Evolutionary conservation across 2,329 filamentous ascomycete species (phyloP), one percentile per base, ranked within the genome.

Genomic region (Epichloe brachyelytri): DNA sequence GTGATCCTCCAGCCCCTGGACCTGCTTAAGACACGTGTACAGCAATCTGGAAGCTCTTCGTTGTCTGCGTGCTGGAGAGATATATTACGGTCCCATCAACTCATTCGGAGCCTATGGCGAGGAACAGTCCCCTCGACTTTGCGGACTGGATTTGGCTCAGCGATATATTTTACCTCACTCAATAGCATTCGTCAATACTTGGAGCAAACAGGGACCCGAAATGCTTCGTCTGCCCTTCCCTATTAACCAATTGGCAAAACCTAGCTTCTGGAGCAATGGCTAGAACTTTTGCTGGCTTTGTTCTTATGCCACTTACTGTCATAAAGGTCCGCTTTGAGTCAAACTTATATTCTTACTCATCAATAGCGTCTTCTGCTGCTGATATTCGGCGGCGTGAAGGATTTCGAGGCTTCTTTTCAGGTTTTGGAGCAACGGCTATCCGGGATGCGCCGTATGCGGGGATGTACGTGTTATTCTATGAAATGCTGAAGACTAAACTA

Each of bases 241-340:
- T 86, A 58, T 77, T 97, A 44, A 87, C 85, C 55, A 88, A 93
- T 63, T 79, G 83, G 3, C 86, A 85, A 48, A 98, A 98, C 62
- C 75, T 98, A 19, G 71, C 86, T 12, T 89, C 91, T 0, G 93
- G 93, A 10, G 89, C 90, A 6, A 74, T 82, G 17, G 90, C 93
- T 22, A 79, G 93, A 49, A 89, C 88, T 1, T 83, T 86, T 49
- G 91, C 91, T 0, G 93, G 93, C 38, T 86, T 96, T 62, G 71
- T 94, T 44, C 81, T 97, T 69, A 97, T 96, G 87, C 93, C 93
- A 1, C 80, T 97, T 54, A 98, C 93, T 1, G 85, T 98, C 43
- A 84, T 98, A 62, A 98, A 98, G 65, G 93, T 97, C 43, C 86
- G 93, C 43, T 97, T 95, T 63, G 93, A 98, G 67, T 91, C 85